These are phyloP conservation scores for Vitis cinerea DNA, from an alignment of 164 flowering plant species.

Conservation along the genomic window DNA sequence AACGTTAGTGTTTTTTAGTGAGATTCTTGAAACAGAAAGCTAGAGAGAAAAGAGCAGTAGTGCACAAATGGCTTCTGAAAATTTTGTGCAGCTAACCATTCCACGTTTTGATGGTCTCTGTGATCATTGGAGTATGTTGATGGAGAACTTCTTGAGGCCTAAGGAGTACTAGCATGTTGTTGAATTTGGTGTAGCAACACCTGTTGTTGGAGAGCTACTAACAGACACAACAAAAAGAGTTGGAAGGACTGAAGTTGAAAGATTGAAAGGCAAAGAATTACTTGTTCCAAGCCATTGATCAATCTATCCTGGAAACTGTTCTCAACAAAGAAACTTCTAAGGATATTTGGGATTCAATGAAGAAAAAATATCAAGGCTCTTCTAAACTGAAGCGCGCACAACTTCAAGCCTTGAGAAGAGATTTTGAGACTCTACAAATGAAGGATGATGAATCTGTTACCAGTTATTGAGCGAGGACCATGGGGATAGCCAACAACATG, in stretches of 20 bases:
- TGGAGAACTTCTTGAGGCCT: background rate
- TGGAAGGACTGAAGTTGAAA: slow-evolving; percentile 6
- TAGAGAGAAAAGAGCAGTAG: no score
- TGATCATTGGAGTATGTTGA: slow-evolving; percentile 12
- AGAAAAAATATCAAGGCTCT: slow-evolving; percentile 20
- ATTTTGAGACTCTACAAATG: slow-evolving; percentile 17
- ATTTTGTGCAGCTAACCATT: background rate
- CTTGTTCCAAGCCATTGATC: slow-evolving; percentile 15
- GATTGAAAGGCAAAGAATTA: slow-evolving; percentile 10
- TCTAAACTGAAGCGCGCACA: slow-evolving; percentile 16
- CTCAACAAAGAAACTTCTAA: slow-evolving; percentile 22
- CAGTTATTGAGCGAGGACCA: slow-evolving; percentile 11
- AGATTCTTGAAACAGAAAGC: no score
- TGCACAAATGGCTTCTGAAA: no score
- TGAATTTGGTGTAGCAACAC: no score
- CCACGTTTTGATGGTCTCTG: slow-evolving; percentile 9
- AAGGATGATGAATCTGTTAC: slow-evolving; percentile 16
- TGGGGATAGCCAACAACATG: slow-evolving; percentile 14
- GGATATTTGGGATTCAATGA: slow-evolving; percentile 21
- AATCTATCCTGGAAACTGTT: slow-evolving; percentile 20
- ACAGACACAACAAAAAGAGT: background rate
- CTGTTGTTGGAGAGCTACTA: no score
- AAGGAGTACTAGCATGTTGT: background rate
- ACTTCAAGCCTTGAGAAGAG: slow-evolving; percentile 15
- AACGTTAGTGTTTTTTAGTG: no score